These are phyloP conservation scores for Cadophora sp. DNA, from an alignment of 2,329 filamentous ascomycete genomes.

Conservation along the genomic window DNA sequence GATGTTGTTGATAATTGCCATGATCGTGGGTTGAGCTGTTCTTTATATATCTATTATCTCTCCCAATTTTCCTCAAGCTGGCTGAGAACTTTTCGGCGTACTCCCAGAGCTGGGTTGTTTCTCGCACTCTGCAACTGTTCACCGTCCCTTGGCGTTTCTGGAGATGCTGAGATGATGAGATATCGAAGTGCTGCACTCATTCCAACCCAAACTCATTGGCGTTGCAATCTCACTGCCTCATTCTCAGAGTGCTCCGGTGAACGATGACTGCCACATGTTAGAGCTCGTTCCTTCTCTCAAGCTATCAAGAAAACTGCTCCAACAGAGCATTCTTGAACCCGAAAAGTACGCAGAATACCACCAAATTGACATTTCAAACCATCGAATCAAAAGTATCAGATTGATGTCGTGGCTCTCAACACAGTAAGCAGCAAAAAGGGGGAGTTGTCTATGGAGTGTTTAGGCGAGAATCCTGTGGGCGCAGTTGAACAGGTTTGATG, in stretches of 20 bases:
- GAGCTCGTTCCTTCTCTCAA: neutral
- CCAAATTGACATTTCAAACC: neutral
- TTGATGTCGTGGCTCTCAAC: neutral
- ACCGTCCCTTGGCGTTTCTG: neutral
- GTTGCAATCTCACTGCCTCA: neutral
- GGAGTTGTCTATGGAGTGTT: neutral
- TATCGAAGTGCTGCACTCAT: neutral
- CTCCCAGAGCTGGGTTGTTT: neutral
- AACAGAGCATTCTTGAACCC: neutral
- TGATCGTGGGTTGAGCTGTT: too few relatives aligned
- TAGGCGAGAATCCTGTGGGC: neutral
- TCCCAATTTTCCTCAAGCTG: neutral
- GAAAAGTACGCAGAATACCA: neutral
- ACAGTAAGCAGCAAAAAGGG: neutral
- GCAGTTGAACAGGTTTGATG: neutral
- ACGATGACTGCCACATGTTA: neutral
- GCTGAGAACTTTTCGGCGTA: neutral
- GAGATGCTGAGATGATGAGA: neutral
- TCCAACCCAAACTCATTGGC: neutral
- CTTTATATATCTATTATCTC: neutral
- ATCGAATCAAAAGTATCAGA: neutral
- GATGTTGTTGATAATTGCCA: too few relatives aligned
- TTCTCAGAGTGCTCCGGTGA: neutral
- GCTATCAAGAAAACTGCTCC: neutral
- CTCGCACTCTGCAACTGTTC: neutral